A percentile compares a stretch with the other conserved stretches of the same genome.
These are phyloP conservation scores for Phellinidium pouzarii DNA, from an alignment of 1,284 basidiomycete genomes.

Conservation along the genomic window DNA sequence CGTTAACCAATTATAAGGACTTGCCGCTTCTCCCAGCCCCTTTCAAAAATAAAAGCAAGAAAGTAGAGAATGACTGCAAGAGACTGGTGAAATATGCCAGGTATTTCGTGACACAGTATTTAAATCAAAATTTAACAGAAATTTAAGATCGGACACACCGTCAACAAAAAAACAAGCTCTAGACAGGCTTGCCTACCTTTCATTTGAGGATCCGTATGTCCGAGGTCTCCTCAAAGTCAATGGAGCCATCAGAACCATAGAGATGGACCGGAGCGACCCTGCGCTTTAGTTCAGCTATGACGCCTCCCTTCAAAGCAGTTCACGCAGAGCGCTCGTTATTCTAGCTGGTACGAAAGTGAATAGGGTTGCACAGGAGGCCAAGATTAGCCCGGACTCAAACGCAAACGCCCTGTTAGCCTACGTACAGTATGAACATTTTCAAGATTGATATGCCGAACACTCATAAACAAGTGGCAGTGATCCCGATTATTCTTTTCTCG, in stretches of 20 bases:
- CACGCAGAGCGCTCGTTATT: background rate
- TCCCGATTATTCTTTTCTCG: background rate
- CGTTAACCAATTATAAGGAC: background rate
- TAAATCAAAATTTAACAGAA: no score
- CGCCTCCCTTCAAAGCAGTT: background rate
- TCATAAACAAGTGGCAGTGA: background rate
- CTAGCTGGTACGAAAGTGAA: background rate
- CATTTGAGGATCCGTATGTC: background rate
- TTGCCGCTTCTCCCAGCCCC: background rate
- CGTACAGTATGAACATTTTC: background rate
- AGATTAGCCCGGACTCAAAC: background rate
- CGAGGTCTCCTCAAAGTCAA: background rate
- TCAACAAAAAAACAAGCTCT: background rate
- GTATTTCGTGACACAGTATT: no score
- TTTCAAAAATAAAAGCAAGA: background rate
- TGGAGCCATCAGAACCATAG: background rate
- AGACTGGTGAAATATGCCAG: background rate
- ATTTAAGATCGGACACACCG: background rate
- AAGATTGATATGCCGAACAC: background rate
- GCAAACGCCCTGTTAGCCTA: background rate
- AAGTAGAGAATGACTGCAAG: background rate
- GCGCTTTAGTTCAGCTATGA: background rate
- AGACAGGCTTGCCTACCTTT: background rate
- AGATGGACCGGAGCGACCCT: background rate
- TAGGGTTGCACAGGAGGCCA: background rate